Percentiles rank a stretch among this genome's conserved stretches.
phyloP scores from a whole-genome alignment of 805 yeast genomes.

The Candida chilensis region DNA sequence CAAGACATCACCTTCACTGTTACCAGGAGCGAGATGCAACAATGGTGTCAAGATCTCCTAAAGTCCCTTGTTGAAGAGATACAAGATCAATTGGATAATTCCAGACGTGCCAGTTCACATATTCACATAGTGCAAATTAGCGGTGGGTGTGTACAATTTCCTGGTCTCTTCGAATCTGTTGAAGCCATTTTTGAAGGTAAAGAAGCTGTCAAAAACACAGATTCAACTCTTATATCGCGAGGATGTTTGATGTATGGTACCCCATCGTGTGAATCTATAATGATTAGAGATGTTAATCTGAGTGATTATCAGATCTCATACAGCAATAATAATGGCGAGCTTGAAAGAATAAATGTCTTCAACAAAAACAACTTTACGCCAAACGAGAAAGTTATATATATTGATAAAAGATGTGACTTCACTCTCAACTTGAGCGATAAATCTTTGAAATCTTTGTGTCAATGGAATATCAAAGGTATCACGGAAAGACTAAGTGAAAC shows the following conservation, averaged over 20 bases:
- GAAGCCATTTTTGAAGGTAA: background rate
- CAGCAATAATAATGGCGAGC: background rate
- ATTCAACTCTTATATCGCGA: background rate
- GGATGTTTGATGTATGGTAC: too few relatives aligned
- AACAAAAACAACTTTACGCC: background rate
- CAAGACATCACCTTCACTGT: background rate
- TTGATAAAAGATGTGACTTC: background rate
- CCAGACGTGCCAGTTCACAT: background rate
- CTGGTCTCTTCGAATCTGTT: background rate
- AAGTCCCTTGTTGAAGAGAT: background rate
- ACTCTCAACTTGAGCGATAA: background rate
- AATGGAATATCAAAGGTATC: conserved; percentile 1
- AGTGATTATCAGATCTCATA: background rate
- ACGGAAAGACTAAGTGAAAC: background rate
- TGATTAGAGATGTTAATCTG: background rate
- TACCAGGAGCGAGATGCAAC: background rate
- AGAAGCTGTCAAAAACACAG: background rate
- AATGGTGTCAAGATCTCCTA: background rate
- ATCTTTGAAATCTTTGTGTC: background rate
- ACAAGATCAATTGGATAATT: background rate
- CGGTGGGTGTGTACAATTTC: background rate
- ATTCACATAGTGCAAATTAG: background rate
- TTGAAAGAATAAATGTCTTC: background rate
- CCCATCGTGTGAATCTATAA: background rate
- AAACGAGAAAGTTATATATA: background rate